Base-by-base conservation (phyloP, 148 eudicot species). In the Suaeda aralocaspica region DNA sequence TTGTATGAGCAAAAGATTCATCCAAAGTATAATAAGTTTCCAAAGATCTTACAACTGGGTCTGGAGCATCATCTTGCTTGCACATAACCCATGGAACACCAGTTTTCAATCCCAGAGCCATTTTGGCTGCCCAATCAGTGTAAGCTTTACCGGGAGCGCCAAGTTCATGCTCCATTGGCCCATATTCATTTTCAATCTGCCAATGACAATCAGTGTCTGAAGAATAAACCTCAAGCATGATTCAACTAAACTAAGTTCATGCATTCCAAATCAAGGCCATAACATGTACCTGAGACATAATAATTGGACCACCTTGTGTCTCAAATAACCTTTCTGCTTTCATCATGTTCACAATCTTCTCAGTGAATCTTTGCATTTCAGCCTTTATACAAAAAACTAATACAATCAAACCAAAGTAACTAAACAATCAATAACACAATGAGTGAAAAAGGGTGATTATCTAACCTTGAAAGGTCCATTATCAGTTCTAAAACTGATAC, bases 1-100 rank as follows among this genome's bases (percentile, higher is more conserved):
- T 56, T 65, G 33, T 39, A 71, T 15, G 22, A 42, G 10, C 55
- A 60, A 68, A 59, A 31, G 39, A 57, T 49, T 64, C 50, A 77
- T 36, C 3, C 18, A n/a, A 67, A 26, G 69, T 42, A 46, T 15
- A 34, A 16, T 34, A 63, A 25, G 53, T 45, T 34, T 18, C 1
- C 1, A 61, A 8, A 55, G 68, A 22, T 79, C 96, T 83, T 83
- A 89, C 98, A 75, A 89, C 65, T 19, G 96, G 96, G 76, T 93
- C 98, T 26, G 97, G 98, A 33, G 98, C 97, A 84, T 91, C 98
- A 67, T 87, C 92, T 75, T 93, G 97, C 83, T 91, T 88, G 86
- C 98, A 93, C 98, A 93, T 93, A 72, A 91, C 80, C 98, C 98
- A 93, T 39, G 98, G 98, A 30, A 91, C 97, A 58, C 97, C 98